phyloP scores from a whole-genome alignment of 352 stramenopile species.

The Ophiocytium majus region DNA sequence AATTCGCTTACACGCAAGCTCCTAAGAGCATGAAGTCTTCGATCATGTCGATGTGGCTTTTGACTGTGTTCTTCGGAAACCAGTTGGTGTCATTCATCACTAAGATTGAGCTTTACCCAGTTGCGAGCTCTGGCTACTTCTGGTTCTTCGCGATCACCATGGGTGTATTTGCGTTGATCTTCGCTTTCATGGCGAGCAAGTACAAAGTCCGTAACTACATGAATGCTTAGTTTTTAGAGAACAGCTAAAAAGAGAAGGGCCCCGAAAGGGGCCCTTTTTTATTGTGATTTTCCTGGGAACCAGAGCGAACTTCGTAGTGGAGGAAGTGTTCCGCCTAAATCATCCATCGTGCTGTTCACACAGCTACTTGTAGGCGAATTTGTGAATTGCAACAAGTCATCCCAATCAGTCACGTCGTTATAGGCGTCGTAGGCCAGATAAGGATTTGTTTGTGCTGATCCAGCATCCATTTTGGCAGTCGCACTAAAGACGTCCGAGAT shows the following conservation, averaged over 20 bases:
- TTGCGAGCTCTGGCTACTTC: neutral
- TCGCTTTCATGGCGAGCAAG: neutral
- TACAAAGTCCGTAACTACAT: conserved; percentile 13
- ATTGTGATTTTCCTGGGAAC: neutral
- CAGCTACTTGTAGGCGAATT: too few species aligned
- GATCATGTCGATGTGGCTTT: neutral
- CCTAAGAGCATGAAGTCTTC: neutral
- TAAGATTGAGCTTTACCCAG: neutral
- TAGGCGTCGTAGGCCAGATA: neutral
- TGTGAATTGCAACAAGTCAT: conserved; percentile 1
- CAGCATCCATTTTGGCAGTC: too few species aligned
- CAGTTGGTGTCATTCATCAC: too few species aligned
- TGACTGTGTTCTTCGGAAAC: conserved; percentile 10
- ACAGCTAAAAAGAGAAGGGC: neutral
- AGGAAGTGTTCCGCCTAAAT: too few species aligned
- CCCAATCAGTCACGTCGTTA: conserved; percentile 5
- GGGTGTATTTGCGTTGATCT: conserved; percentile 4
- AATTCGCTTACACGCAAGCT: conserved; percentile 16
- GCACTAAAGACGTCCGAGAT: too few species aligned
- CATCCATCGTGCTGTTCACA: too few species aligned
- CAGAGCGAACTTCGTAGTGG: too few species aligned
- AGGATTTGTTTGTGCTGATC: too few species aligned
- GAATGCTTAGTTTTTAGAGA: neutral
- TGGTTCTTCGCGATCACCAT: neutral
- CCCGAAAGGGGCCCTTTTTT: neutral